phyloP scores from a whole-genome alignment of 257 asterid species.

The Primulina tabacum region DNA sequence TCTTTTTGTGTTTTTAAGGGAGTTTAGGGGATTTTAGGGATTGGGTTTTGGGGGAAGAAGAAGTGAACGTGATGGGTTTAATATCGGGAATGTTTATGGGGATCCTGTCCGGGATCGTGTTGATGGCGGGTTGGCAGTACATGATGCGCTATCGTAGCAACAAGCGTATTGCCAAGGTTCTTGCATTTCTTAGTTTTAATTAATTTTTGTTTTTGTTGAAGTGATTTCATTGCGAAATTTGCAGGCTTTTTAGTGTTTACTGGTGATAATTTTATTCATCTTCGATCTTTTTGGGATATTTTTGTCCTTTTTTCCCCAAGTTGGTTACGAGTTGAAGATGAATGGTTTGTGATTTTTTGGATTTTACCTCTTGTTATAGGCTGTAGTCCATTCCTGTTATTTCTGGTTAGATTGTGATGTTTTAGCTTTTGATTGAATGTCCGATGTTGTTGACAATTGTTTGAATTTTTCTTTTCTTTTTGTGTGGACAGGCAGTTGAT shows the following conservation, averaged over 20 bases:
- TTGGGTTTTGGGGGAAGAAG: neutral
- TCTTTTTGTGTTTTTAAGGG: neutral
- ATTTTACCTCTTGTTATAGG: neutral
- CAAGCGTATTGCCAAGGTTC: constrained; percentile 81
- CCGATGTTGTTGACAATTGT: neutral
- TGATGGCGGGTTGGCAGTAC: constrained; percentile 85
- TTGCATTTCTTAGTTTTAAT: neutral
- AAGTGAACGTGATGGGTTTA: constrained; percentile 54
- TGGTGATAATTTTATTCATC: neutral
- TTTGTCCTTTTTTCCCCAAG: too few relatives aligned
- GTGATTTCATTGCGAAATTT: constrained; percentile 7
- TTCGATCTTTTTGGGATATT: neutral
- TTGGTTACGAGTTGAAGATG: neutral
- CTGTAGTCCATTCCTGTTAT: neutral
- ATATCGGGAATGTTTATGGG: constrained; percentile 85
- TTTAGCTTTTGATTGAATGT: neutral
- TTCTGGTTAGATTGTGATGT: neutral
- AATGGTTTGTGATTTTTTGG: neutral
- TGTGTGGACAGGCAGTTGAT: constrained; percentile 74
- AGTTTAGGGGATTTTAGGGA: constrained; percentile 1
- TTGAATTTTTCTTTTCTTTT: constrained; percentile 25
- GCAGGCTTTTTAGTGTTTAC: neutral
- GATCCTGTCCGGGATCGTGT: constrained; percentile 71
- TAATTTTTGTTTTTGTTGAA: neutral
- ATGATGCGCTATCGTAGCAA: constrained; percentile 79